phyloP scores from a whole-genome alignment of 1,284 basidiomycete genomes.

The Xerocomus alliaceus region DNA sequence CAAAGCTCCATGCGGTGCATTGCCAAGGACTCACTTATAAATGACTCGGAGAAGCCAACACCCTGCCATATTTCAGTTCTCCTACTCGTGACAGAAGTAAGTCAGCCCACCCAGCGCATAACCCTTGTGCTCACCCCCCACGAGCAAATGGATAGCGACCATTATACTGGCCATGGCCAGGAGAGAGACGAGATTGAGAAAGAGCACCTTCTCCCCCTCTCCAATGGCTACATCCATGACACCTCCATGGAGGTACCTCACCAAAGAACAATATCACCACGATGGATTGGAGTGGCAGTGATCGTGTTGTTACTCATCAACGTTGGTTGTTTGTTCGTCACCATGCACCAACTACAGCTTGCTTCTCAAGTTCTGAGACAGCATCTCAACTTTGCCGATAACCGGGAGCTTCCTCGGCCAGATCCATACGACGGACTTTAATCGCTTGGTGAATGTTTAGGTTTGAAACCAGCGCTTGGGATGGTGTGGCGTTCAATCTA shows the following conservation, averaged over 20 bases:
- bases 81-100: constrained; percentile 2
- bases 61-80: not conserved
- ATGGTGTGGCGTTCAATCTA: not conserved
- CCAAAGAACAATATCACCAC: constrained; percentile 1
- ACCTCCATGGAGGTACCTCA: constrained; percentile 7
- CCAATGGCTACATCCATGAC: constrained; percentile 3
- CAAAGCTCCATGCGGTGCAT: not conserved
- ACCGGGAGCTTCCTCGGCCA: constrained; percentile 37
- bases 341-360: constrained; percentile 23
- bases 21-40: constrained; percentile 17
- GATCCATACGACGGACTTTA: constrained; percentile 40
- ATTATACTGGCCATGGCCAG: constrained; percentile 17
- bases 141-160: constrained; percentile 24
- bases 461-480: not conserved
- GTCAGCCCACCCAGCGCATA: not conserved
- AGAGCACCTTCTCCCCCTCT: constrained; percentile 16
- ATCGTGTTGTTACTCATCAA: constrained; percentile 34
- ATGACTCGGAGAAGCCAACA: not conserved
- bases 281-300: constrained; percentile 23
- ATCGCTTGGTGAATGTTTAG: constrained; percentile 1
- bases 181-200: constrained; percentile 21
- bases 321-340: constrained; percentile 25
- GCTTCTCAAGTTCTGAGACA: constrained; percentile 25
- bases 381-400: constrained; percentile 29
- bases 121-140: constrained; percentile 10